Percentiles rank a stretch among this genome's conserved stretches.
These are phyloP conservation scores for Plasmodium falciparum DNA, from an alignment of 169 alveolate species.

Conservation along the genomic window DNA sequence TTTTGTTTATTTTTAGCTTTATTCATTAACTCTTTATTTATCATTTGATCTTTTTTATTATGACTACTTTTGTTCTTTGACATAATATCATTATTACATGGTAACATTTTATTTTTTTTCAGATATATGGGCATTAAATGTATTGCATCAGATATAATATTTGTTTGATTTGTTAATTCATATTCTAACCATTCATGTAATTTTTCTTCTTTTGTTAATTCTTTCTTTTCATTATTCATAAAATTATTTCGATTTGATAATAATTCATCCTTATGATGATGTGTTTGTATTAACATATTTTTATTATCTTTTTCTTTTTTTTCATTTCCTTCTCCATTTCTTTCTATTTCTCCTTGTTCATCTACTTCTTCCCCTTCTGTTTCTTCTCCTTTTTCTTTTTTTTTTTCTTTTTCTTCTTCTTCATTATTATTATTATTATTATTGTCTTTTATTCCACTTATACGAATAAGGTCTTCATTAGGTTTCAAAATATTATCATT, in stretches of 20 bases:
- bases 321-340: not conserved
- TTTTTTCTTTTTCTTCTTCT: not conserved
- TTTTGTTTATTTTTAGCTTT: no score
- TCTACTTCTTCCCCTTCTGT: not conserved
- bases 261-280: not conserved
- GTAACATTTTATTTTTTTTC: not conserved
- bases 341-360: not conserved
- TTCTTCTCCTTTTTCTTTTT: not conserved
- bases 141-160: slow-evolving; percentile 42
- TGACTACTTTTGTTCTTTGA: no score
- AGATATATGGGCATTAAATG: slow-evolving; percentile 20
- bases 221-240: not conserved
- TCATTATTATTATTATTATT: not conserved
- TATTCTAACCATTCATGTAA: slow-evolving; percentile 66
- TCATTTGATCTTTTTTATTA: not conserved
- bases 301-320: not conserved
- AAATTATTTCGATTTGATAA: not conserved
- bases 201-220: slow-evolving; percentile 55
- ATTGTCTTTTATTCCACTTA: not conserved
- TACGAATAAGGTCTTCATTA: not conserved
- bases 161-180: slow-evolving; percentile 34
- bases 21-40: not conserved
- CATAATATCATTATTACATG: no score
- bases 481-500: no score
- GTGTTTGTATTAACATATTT: not conserved